Evolutionary conservation across 768 basidiomycete species (phyloP), one percentile per base, ranked within the genome.

Genomic region (Neoboletus subvelutipes): DNA sequence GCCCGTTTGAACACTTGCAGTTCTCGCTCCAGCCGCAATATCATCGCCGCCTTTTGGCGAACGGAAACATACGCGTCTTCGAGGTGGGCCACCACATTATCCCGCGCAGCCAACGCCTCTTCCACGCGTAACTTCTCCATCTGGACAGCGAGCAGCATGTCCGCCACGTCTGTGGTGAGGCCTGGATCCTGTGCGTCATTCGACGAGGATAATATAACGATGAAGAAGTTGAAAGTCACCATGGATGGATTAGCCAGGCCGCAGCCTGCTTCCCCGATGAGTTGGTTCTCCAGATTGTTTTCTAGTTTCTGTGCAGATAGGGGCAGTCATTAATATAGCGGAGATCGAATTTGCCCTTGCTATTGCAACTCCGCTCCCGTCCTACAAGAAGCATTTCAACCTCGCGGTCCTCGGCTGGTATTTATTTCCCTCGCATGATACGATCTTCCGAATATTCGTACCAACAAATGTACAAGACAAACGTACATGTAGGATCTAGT

Each of bases 101-200:
- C 88, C 40, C 88, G 82, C 31, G 87, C 88, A 28, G 71, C 74
- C 51, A 85, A 67, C 2, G 84, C 85, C 63, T 89, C 86, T 22
- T 68, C 69, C 1, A 84, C 79, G 47, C 79, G 78, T 48, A 79
- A 54, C 40, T 75, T 77, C 59, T 86, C 84, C 34, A 79, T 70
- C 58, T 83, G 78, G 20, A 84, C 72, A 55, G 83, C 80, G 28
- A 86, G 70, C 12, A 83, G 78, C 66, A 83, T 75, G 58, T 84
- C 83, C 3, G 77, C 80, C 34, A 57, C 36, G 9, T 58, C 49
- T 7, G 52, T 15, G 12, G 47, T 26, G 17, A 50, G n/a, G 45
- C n/a, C 31, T 40, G 49, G 13, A 45, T 56, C 64, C 67, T 67
- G 55, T 54, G 45, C 29, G 26, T 54, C 29, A 5, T 37, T 47